phyloP scores from a whole-genome alignment of 768 basidiomycete species.

The Tricholoma matsutake region DNA sequence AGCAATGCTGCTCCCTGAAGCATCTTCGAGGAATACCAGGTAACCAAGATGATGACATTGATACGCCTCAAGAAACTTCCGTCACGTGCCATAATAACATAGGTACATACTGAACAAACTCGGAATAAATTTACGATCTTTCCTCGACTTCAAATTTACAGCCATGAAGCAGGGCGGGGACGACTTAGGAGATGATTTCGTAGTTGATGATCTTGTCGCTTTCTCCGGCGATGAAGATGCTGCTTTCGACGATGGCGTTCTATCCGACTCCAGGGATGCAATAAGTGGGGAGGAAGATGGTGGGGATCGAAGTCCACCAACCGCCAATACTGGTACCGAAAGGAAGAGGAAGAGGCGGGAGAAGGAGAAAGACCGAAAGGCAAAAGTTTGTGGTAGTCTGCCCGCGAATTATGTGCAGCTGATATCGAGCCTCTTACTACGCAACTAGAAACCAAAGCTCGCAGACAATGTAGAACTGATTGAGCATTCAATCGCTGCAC shows the following conservation, averaged over 20 bases:
- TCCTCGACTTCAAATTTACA: constrained; percentile 7
- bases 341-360: constrained; percentile 75
- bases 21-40: no score
- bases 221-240: constrained; percentile 60
- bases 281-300: constrained; percentile 31
- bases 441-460: constrained; percentile 65
- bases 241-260: constrained; percentile 26
- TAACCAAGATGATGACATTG: background rate
- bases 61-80: no score
- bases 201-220: constrained; percentile 65
- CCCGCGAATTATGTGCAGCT: background rate
- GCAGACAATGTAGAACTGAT: constrained; percentile 37
- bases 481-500: constrained; percentile 50
- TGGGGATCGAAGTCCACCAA: constrained; percentile 13
- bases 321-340: constrained; percentile 24
- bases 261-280: constrained; percentile 33
- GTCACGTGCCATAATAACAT: constrained; percentile 14
- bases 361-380: constrained; percentile 70
- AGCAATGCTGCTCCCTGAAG: background rate
- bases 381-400: constrained; percentile 48
- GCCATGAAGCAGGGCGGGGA: constrained; percentile 52
- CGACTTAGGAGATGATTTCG: constrained; percentile 83
- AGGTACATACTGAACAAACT: background rate
- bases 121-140: constrained; percentile 2
- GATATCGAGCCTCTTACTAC: constrained; percentile 5